These are phyloP conservation scores for Monosporozyma siamensis DNA, from an alignment of 805 yeast genomes.

Conservation along the genomic window DNA sequence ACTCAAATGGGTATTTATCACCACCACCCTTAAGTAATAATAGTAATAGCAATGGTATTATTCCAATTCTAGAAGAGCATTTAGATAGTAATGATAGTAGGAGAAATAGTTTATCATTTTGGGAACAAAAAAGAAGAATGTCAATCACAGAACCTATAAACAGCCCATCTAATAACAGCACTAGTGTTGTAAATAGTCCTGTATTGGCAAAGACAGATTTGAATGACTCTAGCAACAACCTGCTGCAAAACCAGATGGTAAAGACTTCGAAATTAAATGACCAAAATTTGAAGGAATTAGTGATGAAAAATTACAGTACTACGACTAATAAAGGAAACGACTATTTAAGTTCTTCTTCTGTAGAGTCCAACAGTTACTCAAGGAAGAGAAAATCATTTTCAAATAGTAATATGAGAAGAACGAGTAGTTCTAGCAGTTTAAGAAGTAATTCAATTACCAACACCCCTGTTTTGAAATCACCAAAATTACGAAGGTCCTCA, in stretches of 20 bases:
- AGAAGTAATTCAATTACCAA: slow-evolving; percentile 7
- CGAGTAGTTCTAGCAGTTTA: slow-evolving; percentile 23
- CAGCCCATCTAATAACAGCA: slow-evolving; percentile 2
- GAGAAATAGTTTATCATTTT: slow-evolving; percentile 27
- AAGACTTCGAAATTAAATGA: slow-evolving; percentile 28
- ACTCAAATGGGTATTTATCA: slow-evolving; percentile 6
- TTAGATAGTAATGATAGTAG: slow-evolving; percentile 3
- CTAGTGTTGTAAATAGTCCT: slow-evolving; percentile 1
- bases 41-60: slow-evolving; percentile 4
- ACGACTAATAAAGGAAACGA: slow-evolving; percentile 10
- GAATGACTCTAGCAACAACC: not conserved
- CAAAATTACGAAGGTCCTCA: slow-evolving; percentile 21
- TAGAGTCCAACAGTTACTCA: slow-evolving; percentile 13
- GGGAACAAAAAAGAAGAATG: slow-evolving; percentile 36
- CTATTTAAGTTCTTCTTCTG: slow-evolving; percentile 25
- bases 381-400: slow-evolving; percentile 3
- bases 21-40: not conserved
- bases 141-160: slow-evolving; percentile 23
- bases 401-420: slow-evolving; percentile 15
- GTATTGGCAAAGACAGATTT: not conserved
- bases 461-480: slow-evolving; percentile 2
- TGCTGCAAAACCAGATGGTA: slow-evolving; percentile 3
- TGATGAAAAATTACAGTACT: slow-evolving; percentile 13
- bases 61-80: slow-evolving; percentile 4
- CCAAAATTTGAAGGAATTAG: slow-evolving; percentile 29